Conservation (phyloP, 805 yeast species). For the Tetrapisispora nanseiensis region DNA sequence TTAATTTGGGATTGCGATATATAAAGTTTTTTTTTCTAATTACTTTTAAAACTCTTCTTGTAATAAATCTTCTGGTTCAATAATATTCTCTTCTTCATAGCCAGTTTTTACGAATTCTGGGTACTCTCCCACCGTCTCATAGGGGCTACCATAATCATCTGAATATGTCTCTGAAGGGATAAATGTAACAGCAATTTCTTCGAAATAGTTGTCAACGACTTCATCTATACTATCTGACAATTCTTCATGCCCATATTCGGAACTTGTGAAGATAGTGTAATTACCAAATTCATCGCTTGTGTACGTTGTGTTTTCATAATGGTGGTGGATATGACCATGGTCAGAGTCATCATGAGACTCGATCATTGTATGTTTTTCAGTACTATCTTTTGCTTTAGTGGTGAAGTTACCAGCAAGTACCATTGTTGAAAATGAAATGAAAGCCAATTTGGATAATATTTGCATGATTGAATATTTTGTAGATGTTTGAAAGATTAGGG, state of each 20-base stretch:
- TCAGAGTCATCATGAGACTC: background rate
- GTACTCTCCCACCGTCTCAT: background rate
- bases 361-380: background rate
- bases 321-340: background rate
- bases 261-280: background rate
- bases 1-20: too few relatives aligned
- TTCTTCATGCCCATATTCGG: background rate
- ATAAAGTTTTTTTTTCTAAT: too few relatives aligned
- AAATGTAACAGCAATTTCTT: background rate
- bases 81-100: background rate
- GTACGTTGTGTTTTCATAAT: background rate
- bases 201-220: background rate
- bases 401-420: background rate
- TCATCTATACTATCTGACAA: background rate
- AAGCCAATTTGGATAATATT: background rate
- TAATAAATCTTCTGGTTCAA: background rate
- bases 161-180: background rate
- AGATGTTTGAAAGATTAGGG: background rate
- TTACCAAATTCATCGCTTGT: background rate
- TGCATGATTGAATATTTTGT: background rate
- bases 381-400: background rate
- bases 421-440: background rate
- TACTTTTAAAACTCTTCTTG: constrained; percentile 1
- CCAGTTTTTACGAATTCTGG: background rate
- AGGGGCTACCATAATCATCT: background rate